Evolutionary conservation across 1,139 yeast genomes (phyloP).

Genomic region (Saccharomycopsis phalli): DNA sequence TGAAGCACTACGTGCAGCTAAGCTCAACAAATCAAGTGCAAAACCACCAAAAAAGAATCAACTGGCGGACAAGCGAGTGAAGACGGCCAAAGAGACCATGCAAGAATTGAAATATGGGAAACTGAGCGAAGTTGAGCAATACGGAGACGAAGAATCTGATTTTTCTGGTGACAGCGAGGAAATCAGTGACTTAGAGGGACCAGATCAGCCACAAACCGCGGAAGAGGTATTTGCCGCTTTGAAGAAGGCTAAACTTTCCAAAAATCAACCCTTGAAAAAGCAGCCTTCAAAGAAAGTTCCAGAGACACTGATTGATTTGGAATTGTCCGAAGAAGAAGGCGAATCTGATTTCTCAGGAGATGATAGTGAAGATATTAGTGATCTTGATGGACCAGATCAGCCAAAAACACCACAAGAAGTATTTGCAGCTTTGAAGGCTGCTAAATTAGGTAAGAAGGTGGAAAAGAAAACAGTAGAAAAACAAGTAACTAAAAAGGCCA

Average conservation of each 20-base stretch:
- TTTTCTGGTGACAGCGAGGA: slow-evolving; percentile 19
- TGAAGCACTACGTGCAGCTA: slow-evolving; percentile 12
- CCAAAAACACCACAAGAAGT: slow-evolving; percentile 19
- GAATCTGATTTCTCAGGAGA: slow-evolving; percentile 18
- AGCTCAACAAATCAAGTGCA: slow-evolving; percentile 2
- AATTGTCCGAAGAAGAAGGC: slow-evolving; percentile 8
- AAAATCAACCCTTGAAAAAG: slow-evolving; percentile 11
- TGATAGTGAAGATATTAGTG: slow-evolving; percentile 12
- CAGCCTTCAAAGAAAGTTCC: background rate
- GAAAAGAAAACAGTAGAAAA: background rate
- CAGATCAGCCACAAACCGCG: slow-evolving; percentile 18
- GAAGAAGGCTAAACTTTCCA: slow-evolving; percentile 14
- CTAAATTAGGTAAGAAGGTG: slow-evolving; percentile 7
- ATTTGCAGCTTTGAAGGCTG: slow-evolving; percentile 18
- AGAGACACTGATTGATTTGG: slow-evolving; percentile 14
- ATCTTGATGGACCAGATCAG: slow-evolving; percentile 18
- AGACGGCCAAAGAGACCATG: slow-evolving; percentile 15
- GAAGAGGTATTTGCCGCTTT: slow-evolving; percentile 20
- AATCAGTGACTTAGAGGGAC: slow-evolving; percentile 18
- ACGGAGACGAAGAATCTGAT: slow-evolving; percentile 1
- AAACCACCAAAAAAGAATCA: background rate
- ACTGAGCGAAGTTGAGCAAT: background rate
- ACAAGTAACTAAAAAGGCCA: slow-evolving; percentile 24
- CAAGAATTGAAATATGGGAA: slow-evolving; percentile 6
- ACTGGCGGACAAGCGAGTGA: slow-evolving; percentile 1